A percentile compares a stretch with the other conserved stretches of the same genome.
Evolutionary conservation across 2,329 filamentous ascomycete species (phyloP).

Genomic region (Aureobasidium sp.): DNA sequence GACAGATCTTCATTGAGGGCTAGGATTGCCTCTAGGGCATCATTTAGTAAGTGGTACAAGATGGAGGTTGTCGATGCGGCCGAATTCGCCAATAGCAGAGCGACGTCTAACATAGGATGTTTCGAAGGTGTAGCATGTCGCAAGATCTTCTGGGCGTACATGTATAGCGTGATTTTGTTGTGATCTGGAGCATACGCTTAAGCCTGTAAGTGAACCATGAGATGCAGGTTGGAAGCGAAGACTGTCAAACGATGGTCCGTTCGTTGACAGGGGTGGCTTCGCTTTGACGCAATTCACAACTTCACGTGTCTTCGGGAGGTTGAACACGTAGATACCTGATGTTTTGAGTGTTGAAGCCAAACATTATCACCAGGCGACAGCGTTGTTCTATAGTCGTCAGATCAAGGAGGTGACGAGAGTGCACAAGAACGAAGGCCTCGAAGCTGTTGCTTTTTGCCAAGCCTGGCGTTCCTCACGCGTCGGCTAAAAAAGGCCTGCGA

Average conservation of each 20-base stretch:
- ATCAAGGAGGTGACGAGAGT: neutral
- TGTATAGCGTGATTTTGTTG: neutral
- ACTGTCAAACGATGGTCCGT: constrained; percentile 4
- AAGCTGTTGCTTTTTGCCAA: neutral
- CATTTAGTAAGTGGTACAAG: neutral
- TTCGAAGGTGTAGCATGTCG: neutral
- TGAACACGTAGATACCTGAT: neutral
- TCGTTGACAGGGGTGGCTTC: neutral
- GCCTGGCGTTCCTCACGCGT: neutral
- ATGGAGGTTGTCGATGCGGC: neutral
- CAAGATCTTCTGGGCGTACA: neutral
- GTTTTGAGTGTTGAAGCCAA: neutral
- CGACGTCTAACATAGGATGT: neutral
- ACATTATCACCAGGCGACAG: neutral
- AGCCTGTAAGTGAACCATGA: neutral
- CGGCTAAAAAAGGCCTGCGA: neutral
- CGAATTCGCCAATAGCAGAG: neutral
- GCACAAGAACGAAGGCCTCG: neutral
- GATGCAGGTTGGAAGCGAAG: neutral
- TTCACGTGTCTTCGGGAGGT: too few relatives aligned
- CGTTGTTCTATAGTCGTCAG: neutral
- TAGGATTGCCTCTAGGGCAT: neutral
- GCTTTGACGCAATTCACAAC: neutral
- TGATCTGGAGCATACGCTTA: neutral
- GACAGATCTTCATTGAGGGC: neutral